A percentile compares a stretch with the other conserved stretches of the same genome.
phyloP scores from a whole-genome alignment of 306 rosid species.

The Nissolia schottii region DNA sequence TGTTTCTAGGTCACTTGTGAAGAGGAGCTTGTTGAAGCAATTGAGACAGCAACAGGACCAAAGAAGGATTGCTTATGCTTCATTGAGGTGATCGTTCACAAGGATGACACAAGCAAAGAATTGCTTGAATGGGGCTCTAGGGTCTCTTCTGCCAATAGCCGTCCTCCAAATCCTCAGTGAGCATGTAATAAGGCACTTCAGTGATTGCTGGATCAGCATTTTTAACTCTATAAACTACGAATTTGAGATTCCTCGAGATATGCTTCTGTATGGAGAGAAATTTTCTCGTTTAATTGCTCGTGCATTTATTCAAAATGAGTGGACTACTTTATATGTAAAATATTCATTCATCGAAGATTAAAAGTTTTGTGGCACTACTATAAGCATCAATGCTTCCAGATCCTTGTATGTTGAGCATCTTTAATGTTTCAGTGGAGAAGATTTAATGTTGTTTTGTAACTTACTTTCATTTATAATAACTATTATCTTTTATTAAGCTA shows the following conservation, averaged over 20 bases:
- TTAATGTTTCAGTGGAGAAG: neutral
- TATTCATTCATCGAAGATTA: neutral
- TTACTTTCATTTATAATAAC: neutral
- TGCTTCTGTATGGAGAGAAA: neutral
- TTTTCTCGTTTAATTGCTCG: neutral
- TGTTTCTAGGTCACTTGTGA: slow-evolving; percentile 45
- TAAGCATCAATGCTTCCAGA: neutral
- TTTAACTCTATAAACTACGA: neutral
- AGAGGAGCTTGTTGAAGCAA: slow-evolving; percentile 57
- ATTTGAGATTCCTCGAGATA: slow-evolving; percentile 12
- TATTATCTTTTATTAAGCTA: neutral
- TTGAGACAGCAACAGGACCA: slow-evolving; percentile 38
- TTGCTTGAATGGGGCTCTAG: slow-evolving; percentile 66
- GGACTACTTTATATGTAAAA: neutral
- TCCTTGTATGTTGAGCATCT: neutral
- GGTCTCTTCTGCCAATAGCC: slow-evolving; percentile 35
- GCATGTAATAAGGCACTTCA: neutral
- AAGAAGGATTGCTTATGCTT: slow-evolving; percentile 53
- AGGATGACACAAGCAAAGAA: slow-evolving; percentile 68
- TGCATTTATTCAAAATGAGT: neutral
- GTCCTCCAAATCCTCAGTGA: slow-evolving; percentile 43
- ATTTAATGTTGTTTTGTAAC: neutral
- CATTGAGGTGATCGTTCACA: slow-evolving; percentile 60
- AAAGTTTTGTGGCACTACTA: neutral
- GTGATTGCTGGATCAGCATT: neutral